Evolutionary conservation across 176 grass and related monocot genomes (phyloP), one percentile per base, ranked within the genome.

Genomic region (Saccharum spontaneum): DNA sequence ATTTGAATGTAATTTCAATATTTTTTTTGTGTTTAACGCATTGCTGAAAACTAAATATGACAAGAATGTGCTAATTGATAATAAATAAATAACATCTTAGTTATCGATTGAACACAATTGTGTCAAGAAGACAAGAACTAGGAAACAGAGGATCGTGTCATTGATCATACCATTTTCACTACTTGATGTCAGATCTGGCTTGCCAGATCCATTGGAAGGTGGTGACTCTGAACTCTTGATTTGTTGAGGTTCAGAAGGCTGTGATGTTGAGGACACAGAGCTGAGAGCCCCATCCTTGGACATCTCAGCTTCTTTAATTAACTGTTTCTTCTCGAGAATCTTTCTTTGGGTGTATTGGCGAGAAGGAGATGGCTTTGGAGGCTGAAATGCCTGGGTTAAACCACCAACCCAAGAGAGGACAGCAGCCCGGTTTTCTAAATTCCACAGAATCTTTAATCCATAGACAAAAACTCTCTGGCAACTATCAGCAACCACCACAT

Each of bases 381-480:
- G 93, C 73, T 95, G 89, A 89, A 98, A 94, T 87, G 91, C 96
- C 67, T 98, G 94, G 69, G 93, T 87, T 79, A 98, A 87, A 75
- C 87, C 93, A 78, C 90, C 90, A 85, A 87, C 86, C 91, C 94
- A 92, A 68, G 91, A 90, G 39, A 84, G 79, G 71, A 95, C 9
- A 83, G 96, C 93, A 79, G 87, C 89, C 86, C 89, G 93, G 66
- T 98, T 94, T 84, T 98, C 93, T 69, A 98, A 78, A 80, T 80
- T 95, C 96, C 93, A 98, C n/a, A 98, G 76, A 77, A 98, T 82
- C 82, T 93, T 98, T 83, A 98, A 87, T 89, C 93, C 96, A 90
- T 98, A 87, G 50, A 98, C 89, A 90, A 88, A 98, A 80, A 98
- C 82, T 83, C 96, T 90, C 73, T 98, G 96, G 75, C 96, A 98